A percentile compares a stretch with the other conserved stretches of the same genome.
Evolutionary conservation across 2,329 filamentous ascomycete genomes (phyloP).

Genomic region (Didymosphaeria variabile): DNA sequence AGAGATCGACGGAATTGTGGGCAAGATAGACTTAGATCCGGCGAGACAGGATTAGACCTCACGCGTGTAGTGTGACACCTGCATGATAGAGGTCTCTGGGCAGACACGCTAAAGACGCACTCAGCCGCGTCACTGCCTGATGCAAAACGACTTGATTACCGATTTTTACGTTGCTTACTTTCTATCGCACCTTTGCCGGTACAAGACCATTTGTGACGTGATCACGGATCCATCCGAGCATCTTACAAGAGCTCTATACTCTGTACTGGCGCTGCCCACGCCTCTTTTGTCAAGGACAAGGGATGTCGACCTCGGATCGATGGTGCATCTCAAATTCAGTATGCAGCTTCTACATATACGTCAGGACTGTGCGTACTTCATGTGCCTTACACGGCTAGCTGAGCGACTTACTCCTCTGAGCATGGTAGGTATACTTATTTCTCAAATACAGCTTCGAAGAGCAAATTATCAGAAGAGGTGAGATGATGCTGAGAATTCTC

Average conservation of each 20-base stretch:
- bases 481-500: constrained; percentile 4
- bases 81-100: neutral
- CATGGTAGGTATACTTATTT: constrained; percentile 13
- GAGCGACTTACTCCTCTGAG: constrained; percentile 11
- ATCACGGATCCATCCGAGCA: neutral
- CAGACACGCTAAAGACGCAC: neutral
- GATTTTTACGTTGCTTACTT: too few relatives aligned
- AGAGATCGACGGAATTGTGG: constrained; percentile 49
- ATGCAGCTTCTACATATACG: neutral
- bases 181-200: too few relatives aligned
- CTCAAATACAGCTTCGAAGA: constrained; percentile 15
- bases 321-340: neutral
- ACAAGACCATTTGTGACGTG: neutral
- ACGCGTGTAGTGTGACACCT: neutral
- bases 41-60: constrained; percentile 30
- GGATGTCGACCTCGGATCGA: neutral
- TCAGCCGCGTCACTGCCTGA: constrained; percentile 1
- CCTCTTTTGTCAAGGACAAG: neutral
- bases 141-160: neutral
- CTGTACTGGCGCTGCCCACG: neutral
- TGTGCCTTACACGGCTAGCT: constrained; percentile 4
- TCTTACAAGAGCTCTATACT: neutral
- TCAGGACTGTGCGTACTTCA: neutral
- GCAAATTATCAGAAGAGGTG: constrained; percentile 9
- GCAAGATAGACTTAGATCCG: constrained; percentile 33